Conservation (phyloP, 2,329 filamentous ascomycete genomes). For the Aspergillus quadrilineatus region DNA sequence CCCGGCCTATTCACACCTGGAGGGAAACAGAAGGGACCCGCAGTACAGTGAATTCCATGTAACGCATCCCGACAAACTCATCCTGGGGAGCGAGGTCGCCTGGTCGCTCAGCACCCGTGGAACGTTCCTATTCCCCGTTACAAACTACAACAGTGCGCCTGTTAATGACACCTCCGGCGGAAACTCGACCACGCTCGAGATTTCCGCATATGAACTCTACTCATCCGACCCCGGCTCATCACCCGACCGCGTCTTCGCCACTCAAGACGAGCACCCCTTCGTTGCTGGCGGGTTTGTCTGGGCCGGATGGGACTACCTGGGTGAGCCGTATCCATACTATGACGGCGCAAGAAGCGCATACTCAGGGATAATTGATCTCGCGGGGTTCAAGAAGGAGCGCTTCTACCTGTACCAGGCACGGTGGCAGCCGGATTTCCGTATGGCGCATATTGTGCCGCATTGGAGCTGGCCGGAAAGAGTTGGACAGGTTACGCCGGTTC, state of each 20-base stretch:
- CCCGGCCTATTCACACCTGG: not conserved
- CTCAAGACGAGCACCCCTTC: slow-evolving; percentile 2
- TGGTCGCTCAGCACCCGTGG: slow-evolving; percentile 6
- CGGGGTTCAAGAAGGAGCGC: slow-evolving; percentile 8
- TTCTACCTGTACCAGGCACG: slow-evolving; percentile 8
- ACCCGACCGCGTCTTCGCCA: not conserved
- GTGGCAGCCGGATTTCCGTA: not conserved
- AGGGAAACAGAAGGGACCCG: not conserved
- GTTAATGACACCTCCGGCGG: slow-evolving; percentile 2
- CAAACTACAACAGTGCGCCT: not conserved
- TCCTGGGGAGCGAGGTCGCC: slow-evolving; percentile 5
- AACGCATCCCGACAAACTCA: not conserved
- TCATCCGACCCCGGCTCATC: not conserved
- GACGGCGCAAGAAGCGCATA: not conserved
- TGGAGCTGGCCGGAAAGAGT: slow-evolving; percentile 6
- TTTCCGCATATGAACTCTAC: slow-evolving; percentile 3
- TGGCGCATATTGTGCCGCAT: slow-evolving; percentile 9
- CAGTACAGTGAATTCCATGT: slow-evolving; percentile 3
- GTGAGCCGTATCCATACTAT: slow-evolving; percentile 5
- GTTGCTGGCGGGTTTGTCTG: slow-evolving; percentile 10
- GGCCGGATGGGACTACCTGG: slow-evolving; percentile 9
- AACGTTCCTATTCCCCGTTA: not conserved
- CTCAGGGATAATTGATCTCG: slow-evolving; percentile 7
- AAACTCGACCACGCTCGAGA: not conserved
- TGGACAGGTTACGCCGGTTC: slow-evolving; percentile 5